Evolutionary conservation across 345 rosid species (phyloP).

Genomic region (Eucalyptus curtisii): DNA sequence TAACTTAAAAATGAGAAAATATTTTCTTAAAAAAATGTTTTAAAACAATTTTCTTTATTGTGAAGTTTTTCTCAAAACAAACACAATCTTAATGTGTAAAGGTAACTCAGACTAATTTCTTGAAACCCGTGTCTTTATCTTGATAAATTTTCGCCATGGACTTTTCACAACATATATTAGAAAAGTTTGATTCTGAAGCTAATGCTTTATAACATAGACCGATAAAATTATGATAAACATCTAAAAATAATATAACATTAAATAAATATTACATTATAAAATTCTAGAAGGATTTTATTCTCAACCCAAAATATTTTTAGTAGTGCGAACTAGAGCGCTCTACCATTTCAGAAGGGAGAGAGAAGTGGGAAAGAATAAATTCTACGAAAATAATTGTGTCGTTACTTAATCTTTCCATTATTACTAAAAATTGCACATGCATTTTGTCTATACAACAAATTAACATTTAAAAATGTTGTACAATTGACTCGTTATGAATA

Average conservation of each 20-base stretch:
- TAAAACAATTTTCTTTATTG: background rate
- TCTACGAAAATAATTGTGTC: background rate
- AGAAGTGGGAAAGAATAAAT: background rate
- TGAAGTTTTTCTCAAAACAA: background rate
- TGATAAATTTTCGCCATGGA: background rate
- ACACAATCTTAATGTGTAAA: background rate
- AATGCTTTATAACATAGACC: background rate
- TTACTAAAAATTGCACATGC: background rate
- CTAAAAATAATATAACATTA: background rate
- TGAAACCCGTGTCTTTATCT: background rate
- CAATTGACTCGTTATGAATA: background rate
- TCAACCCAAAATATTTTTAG: background rate
- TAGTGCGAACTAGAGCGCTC: background rate
- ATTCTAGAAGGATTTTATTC: background rate
- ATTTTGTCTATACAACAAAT: background rate
- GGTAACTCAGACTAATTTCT: background rate
- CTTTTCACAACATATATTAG: background rate
- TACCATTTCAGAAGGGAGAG: background rate
- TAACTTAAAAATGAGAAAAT: background rate
- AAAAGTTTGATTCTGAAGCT: background rate
- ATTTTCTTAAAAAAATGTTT: no score
- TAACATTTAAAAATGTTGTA: background rate
- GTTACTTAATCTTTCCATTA: background rate
- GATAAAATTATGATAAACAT: background rate
- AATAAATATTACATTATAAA: background rate